Conservation (phyloP, 192 early-diverging fungal genomes). For the Chytriomyces hyalinus region DNA sequence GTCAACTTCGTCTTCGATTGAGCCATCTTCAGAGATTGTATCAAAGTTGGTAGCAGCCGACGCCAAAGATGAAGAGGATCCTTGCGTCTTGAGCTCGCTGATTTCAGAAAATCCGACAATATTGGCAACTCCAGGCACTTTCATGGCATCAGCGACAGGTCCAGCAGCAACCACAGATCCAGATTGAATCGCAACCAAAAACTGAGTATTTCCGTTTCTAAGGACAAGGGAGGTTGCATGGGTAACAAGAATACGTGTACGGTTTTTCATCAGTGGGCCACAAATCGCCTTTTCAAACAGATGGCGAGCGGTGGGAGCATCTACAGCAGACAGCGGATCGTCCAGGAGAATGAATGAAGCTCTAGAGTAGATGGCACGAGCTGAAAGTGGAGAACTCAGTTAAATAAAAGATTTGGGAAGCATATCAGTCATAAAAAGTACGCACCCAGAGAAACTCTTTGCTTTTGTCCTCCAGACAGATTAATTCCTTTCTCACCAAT, state of each 20-base stretch:
- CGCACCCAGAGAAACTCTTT: constrained; percentile 62
- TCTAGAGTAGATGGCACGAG: constrained; percentile 77
- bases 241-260: constrained; percentile 90
- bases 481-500: constrained; percentile 67
- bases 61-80: neutral
- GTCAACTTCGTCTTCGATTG: constrained; percentile 27
- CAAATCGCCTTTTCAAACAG: constrained; percentile 80
- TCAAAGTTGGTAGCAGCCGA: neutral
- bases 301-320: constrained; percentile 90
- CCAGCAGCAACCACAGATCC: constrained; percentile 47
- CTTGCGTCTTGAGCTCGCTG: neutral
- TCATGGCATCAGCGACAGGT: constrained; percentile 27
- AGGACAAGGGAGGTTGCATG: constrained; percentile 63
- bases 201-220: constrained; percentile 42
- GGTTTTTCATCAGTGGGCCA: constrained; percentile 66
- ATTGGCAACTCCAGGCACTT: constrained; percentile 27
- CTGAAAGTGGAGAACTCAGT: constrained; percentile 17
- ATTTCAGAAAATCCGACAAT: constrained; percentile 27
- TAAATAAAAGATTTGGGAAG: neutral
- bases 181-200: constrained; percentile 47
- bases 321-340: constrained; percentile 91
- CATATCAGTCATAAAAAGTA: neutral
- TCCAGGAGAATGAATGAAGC: constrained; percentile 78
- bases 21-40: constrained; percentile 22
- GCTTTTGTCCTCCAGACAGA: constrained; percentile 65